phyloP scores from a whole-genome alignment of 2,329 filamentous ascomycete species.

The Arthroderma uncinatum region DNA sequence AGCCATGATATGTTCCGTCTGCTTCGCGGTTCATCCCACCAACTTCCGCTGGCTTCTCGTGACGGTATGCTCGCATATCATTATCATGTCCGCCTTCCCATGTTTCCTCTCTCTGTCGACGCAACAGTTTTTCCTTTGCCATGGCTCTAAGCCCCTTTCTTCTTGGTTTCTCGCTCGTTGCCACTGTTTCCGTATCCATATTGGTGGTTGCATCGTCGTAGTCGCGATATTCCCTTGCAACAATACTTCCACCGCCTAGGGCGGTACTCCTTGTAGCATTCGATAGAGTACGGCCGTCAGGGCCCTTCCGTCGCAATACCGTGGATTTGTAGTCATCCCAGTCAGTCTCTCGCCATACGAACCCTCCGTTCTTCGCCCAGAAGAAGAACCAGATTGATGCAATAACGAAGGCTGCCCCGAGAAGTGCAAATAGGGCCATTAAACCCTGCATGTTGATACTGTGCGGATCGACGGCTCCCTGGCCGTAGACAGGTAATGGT shows the following conservation, averaged over 20 bases:
- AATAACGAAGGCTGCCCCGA: conserved; percentile 65
- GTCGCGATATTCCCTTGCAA: conserved; percentile 55
- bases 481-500: conserved; percentile 17
- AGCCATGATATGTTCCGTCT: conserved; percentile 75
- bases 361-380: conserved; percentile 93
- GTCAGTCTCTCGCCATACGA: conserved; percentile 71
- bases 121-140: conserved; percentile 36
- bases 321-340: conserved; percentile 99
- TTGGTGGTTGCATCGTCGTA: conserved; percentile 40
- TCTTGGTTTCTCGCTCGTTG: conserved; percentile 33
- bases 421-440: conserved; percentile 74
- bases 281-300: conserved; percentile 74
- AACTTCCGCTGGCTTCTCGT: conserved; percentile 75
- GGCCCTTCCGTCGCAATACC: conserved; percentile 75
- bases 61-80: conserved; percentile 70
- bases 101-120: conserved; percentile 23
- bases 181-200: conserved; percentile 36
- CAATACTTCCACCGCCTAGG: conserved; percentile 72
- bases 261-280: conserved; percentile 73
- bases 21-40: conserved; percentile 76
- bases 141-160: conserved; percentile 19
- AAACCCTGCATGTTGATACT: conserved; percentile 49
- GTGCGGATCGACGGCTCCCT: conserved; percentile 32
- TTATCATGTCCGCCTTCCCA: conserved; percentile 54
- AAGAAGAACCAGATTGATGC: conserved; percentile 94